Percentiles rank a stretch among this genome's conserved stretches.
Evolutionary conservation across 192 early-diverging fungal species (phyloP).

Genomic region (Helicostylum pulchrum): DNA sequence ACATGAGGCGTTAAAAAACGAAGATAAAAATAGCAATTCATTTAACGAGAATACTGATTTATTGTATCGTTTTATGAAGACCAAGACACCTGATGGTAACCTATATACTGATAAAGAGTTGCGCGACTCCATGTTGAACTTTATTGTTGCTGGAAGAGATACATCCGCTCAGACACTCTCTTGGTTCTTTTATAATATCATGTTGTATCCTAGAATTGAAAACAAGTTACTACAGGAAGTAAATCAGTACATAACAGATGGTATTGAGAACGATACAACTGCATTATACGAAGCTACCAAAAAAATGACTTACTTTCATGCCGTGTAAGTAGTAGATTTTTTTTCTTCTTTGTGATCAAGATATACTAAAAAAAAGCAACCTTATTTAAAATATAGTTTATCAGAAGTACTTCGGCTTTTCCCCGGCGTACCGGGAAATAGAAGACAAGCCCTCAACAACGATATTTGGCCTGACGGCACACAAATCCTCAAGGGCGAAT

Average conservation of each 20-base stretch:
- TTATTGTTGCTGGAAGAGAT: constrained; percentile 42
- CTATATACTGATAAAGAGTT: constrained; percentile 23
- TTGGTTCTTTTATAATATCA: constrained; percentile 45
- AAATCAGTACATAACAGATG: constrained; percentile 24
- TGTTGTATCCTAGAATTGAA: constrained; percentile 41
- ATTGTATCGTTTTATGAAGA: constrained; percentile 29
- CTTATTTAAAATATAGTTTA: constrained; percentile 4
- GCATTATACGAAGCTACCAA: constrained; percentile 28
- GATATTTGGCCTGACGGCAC: constrained; percentile 61
- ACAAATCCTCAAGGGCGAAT: constrained; percentile 47
- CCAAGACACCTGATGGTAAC: constrained; percentile 17
- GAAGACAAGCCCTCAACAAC: constrained; percentile 52
- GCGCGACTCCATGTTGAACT: constrained; percentile 34
- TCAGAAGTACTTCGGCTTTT: constrained; percentile 64
- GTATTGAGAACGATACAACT: constrained; percentile 21
- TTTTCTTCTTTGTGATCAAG: neutral
- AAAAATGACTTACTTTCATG: constrained; percentile 37
- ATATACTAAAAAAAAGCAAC: no score
- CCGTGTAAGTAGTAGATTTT: constrained; percentile 24
- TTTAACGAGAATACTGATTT: constrained; percentile 15
- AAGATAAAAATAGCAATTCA: neutral
- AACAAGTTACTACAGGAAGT: constrained; percentile 43
- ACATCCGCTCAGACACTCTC: constrained; percentile 52
- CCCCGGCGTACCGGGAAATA: constrained; percentile 62
- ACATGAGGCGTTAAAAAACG: constrained; percentile 10